Percentiles rank a stretch among this genome's conserved stretches.
These are phyloP conservation scores for Spathaspora sp. DNA, from an alignment of 1,139 yeast genomes.

Conservation along the genomic window DNA sequence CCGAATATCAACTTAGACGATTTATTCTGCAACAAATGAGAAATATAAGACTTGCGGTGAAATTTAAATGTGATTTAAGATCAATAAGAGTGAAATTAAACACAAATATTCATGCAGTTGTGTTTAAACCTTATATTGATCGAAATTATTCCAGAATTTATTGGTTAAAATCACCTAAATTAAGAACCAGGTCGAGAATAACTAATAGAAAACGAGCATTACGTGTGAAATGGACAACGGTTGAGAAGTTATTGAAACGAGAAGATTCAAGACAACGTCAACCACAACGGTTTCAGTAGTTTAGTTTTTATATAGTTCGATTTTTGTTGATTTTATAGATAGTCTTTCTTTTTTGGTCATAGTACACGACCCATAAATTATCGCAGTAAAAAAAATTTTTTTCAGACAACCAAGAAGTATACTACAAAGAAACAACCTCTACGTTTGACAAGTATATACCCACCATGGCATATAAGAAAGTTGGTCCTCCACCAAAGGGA, in stretches of 20 bases:
- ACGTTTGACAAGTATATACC: background rate
- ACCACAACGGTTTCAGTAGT: background rate
- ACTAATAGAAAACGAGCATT: conserved; percentile 4
- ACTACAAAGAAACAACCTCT: too few species aligned
- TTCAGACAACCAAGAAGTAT: background rate
- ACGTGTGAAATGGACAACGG: conserved; percentile 5
- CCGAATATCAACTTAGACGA: conserved; percentile 20
- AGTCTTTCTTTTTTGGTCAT: background rate
- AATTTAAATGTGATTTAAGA: conserved; percentile 8
- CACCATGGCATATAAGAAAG: conserved; percentile 30
- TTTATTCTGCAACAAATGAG: conserved; percentile 27
- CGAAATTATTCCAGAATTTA: conserved; percentile 33
- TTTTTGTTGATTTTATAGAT: background rate
- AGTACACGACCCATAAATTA: background rate
- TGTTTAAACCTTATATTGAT: conserved; percentile 27
- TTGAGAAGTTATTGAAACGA: conserved; percentile 2
- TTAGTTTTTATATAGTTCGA: background rate
- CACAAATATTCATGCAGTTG: conserved; percentile 24
- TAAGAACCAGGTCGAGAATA: background rate
- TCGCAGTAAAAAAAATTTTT: background rate
- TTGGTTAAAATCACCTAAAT: conserved; percentile 21
- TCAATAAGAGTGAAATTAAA: conserved; percentile 3
- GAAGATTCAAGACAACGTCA: background rate
- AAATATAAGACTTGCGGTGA: background rate
- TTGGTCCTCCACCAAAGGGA: conserved; percentile 25